Evolutionary conservation across 2,329 filamentous ascomycete species (phyloP), one percentile per base, ranked within the genome.

Genomic region (Epichloe aotearoae): DNA sequence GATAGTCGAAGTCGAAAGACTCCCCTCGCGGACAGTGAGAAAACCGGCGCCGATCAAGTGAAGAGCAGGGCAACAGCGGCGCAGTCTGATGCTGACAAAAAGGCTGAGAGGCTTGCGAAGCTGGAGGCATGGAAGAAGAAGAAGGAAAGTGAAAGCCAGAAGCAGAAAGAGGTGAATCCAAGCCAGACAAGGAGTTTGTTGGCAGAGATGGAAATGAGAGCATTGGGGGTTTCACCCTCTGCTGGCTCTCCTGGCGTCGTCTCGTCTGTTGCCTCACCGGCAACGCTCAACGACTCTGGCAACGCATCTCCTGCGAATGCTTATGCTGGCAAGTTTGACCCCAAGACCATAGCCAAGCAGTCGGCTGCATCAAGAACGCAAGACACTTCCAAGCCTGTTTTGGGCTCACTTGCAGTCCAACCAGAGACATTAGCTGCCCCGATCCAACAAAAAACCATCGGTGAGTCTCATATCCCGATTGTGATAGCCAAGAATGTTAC

Each of bases 41-140:
- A 66, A 54, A 60, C 68, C 43, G 78, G 73, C 53, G 67, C 71
- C 52, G 69, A 72, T 54, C 80, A 86, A 67, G 83, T 85, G 79
- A 83, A 82, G 61, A 53, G 56, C 39, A 61, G 63, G 39, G 34
- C 74, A 50, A 63, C 73, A 49, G 68, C 72, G 43, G 67, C 68
- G 17, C 81, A 81, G 60, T 74, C 79, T 33, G 86, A 88, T 59
- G 79, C 80, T 54, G 82, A 88, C 47, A 88, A 68, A 50, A 88
- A 90, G 65, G 85, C 84, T 47, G 86, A 91, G 65, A 76, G 86
- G 55, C 74, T 89, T 42, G 87, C 87, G 30, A 90, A 88, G 63
- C 70, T 95, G 30, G 87, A 91, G 64, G 86, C 87, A 52, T 95
- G 89, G 90, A 95, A 95, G 69, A 86, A 88, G 67, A 91, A 90